Percentiles rank a stretch among this genome's conserved stretches.
Conservation (phyloP, 2,329 filamentous ascomycete species). For the Hypomyces rosellus region DNA sequence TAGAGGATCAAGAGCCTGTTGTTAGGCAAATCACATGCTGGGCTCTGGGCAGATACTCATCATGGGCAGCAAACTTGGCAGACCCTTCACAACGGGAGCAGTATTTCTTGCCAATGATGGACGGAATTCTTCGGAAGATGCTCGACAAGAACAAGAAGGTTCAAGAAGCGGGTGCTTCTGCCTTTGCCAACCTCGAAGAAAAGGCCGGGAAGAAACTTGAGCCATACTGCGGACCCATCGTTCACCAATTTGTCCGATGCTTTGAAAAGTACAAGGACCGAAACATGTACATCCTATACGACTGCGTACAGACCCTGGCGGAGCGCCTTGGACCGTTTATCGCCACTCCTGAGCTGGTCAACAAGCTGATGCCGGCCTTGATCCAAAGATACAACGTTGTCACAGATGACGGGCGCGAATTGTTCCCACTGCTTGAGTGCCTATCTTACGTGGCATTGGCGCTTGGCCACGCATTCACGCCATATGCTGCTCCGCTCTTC, state of each 20-base stretch:
- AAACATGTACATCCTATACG: slow-evolving; percentile 98
- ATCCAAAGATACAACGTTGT: slow-evolving; percentile 85
- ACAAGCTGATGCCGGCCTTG: slow-evolving; percentile 85
- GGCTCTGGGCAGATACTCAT: slow-evolving; percentile 89
- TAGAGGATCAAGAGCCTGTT: slow-evolving; percentile 80
- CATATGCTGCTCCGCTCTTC: slow-evolving; percentile 84
- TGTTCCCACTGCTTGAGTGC: slow-evolving; percentile 94
- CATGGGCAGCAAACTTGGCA: slow-evolving; percentile 76
- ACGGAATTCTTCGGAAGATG: slow-evolving; percentile 90
- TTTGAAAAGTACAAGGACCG: slow-evolving; percentile 96
- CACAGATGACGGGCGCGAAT: slow-evolving; percentile 79
- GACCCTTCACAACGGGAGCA: slow-evolving; percentile 61
- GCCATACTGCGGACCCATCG: slow-evolving; percentile 83
- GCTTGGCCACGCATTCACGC: slow-evolving; percentile 72
- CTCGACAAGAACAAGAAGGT: slow-evolving; percentile 96
- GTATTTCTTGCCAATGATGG: slow-evolving; percentile 95
- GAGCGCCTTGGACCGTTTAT: slow-evolving; percentile 82
- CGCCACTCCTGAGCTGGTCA: slow-evolving; percentile 72
- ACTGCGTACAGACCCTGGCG: slow-evolving; percentile 94
- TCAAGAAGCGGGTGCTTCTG: slow-evolving; percentile 90
- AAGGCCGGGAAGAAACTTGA: slow-evolving; percentile 75
- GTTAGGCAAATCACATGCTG: slow-evolving; percentile 97
- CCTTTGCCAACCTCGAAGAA: slow-evolving; percentile 93
- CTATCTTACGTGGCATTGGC: slow-evolving; percentile 89
- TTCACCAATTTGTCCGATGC: slow-evolving; percentile 86